phyloP scores from a whole-genome alignment of 1,284 basidiomycete genomes.

The Leccinum griseonigrum region DNA sequence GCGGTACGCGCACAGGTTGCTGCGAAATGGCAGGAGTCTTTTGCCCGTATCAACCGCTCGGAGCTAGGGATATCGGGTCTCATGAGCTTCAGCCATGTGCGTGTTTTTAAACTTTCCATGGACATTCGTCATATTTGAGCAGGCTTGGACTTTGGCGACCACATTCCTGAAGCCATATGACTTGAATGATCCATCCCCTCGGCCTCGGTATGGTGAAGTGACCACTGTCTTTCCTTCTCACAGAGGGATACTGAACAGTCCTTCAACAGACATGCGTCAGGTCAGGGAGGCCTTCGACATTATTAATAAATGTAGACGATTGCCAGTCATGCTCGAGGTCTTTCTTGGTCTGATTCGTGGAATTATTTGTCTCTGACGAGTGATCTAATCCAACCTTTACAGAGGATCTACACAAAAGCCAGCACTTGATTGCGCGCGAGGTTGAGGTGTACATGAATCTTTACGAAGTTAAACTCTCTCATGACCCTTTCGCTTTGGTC shows the following conservation, averaged over 20 bases:
- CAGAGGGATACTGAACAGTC: neutral
- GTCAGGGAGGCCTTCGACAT: slow-evolving; percentile 54
- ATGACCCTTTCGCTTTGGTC: slow-evolving; percentile 2
- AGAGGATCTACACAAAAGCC: slow-evolving; percentile 65
- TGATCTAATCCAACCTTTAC: slow-evolving; percentile 4
- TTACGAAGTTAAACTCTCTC: slow-evolving; percentile 52
- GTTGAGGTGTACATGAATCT: slow-evolving; percentile 54
- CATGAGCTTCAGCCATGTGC: slow-evolving; percentile 61
- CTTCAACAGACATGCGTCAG: slow-evolving; percentile 43
- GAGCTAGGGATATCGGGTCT: slow-evolving; percentile 66
- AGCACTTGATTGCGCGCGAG: slow-evolving; percentile 57
- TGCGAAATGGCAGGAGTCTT: slow-evolving; percentile 72
- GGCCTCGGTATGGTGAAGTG: slow-evolving; percentile 38
- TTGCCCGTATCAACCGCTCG: slow-evolving; percentile 59
- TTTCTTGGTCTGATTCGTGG: slow-evolving; percentile 52
- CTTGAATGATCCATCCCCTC: slow-evolving; percentile 38
- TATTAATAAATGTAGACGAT: slow-evolving; percentile 52
- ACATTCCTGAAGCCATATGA: slow-evolving; percentile 58
- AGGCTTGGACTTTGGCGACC: slow-evolving; percentile 66
- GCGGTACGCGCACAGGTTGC: slow-evolving; percentile 59
- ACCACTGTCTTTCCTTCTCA: neutral
- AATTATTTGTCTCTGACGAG: neutral
- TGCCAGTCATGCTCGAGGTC: slow-evolving; percentile 62
- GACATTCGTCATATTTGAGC: slow-evolving; percentile 4
- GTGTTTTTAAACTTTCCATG: slow-evolving; percentile 11